phyloP scores from a whole-genome alignment of 148 eudicot genomes.

The Silene latifolia region DNA sequence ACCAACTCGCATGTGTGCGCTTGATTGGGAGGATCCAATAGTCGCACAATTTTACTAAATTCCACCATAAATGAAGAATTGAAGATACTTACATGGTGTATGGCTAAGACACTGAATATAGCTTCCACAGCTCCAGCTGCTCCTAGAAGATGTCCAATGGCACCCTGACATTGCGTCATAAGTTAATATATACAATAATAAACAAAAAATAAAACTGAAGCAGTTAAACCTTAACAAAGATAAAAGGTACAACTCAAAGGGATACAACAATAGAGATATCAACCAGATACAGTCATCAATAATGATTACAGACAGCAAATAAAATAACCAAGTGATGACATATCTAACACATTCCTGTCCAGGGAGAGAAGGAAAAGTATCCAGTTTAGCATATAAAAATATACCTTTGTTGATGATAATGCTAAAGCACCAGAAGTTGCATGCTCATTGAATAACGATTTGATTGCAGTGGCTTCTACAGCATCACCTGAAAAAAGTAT shows the following conservation, averaged over 20 bases:
- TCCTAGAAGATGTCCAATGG: conserved; percentile 92
- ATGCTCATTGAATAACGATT: conserved; percentile 61
- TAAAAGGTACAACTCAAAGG: background rate
- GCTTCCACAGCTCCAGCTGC: conserved; percentile 99
- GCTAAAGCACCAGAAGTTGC: conserved; percentile 83
- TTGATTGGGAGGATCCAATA: no score
- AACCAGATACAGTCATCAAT: background rate
- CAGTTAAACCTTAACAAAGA: background rate
- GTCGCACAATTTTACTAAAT: background rate
- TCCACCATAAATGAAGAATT: background rate
- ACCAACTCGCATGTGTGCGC: no score
- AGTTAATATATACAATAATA: background rate
- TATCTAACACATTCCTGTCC: background rate
- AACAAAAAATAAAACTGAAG: background rate
- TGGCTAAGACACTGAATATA: conserved; percentile 66
- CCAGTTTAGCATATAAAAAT: conserved; percentile 2
- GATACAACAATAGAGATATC: background rate
- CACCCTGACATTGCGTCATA: conserved; percentile 49
- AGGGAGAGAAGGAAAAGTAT: background rate
- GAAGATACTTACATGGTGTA: conserved; percentile 57
- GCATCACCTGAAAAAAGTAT: conserved; percentile 56
- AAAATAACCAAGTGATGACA: background rate
- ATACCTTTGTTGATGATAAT: conserved; percentile 95
- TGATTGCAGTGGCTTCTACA: conserved; percentile 80
- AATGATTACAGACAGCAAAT: background rate